Evolutionary conservation across 768 basidiomycete species (phyloP).

Genomic region (Boletellus emodensis): DNA sequence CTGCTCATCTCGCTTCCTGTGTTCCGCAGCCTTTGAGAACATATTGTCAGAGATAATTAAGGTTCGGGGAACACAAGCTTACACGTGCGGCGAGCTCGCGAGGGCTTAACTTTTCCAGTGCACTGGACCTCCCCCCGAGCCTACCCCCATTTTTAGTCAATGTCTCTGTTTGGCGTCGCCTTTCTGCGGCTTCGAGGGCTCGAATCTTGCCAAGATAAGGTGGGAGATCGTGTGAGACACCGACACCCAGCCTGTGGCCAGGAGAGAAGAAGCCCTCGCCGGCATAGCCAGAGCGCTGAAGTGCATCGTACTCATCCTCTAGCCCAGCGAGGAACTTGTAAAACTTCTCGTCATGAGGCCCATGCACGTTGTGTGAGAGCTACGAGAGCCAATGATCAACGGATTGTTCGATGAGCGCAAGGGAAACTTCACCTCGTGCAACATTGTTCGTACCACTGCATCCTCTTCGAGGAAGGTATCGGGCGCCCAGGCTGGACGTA

Average conservation of each 20-base stretch:
- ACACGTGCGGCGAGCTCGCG: constrained; percentile 64
- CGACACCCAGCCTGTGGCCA: constrained; percentile 67
- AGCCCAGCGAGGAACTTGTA: constrained; percentile 69
- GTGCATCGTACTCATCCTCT: constrained; percentile 80
- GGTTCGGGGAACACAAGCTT: constrained; percentile 38
- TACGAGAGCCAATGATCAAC: constrained; percentile 27
- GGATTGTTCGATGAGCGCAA: neutral
- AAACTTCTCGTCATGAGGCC: constrained; percentile 84
- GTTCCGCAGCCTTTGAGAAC: constrained; percentile 73
- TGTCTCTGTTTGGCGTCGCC: constrained; percentile 45
- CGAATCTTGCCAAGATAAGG: constrained; percentile 59
- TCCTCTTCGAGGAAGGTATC: constrained; percentile 74
- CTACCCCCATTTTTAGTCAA: constrained; percentile 52
- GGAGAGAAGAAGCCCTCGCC: constrained; percentile 87
- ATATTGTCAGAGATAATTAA: neutral
- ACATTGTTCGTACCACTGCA: constrained; percentile 76
- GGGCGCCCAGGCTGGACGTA: constrained; percentile 66
- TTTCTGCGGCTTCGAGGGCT: constrained; percentile 80
- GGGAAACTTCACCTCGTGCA: constrained; percentile 67
- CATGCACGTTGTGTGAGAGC: constrained; percentile 88
- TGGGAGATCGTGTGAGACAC: constrained; percentile 65
- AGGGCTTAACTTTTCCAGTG: constrained; percentile 46
- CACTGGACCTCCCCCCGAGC: constrained; percentile 51
- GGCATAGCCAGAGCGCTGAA: constrained; percentile 76
- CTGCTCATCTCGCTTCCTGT: constrained; percentile 68